Evolutionary conservation across 306 rosid genomes (phyloP).

Genomic region (Cucurbita ficifolia): DNA sequence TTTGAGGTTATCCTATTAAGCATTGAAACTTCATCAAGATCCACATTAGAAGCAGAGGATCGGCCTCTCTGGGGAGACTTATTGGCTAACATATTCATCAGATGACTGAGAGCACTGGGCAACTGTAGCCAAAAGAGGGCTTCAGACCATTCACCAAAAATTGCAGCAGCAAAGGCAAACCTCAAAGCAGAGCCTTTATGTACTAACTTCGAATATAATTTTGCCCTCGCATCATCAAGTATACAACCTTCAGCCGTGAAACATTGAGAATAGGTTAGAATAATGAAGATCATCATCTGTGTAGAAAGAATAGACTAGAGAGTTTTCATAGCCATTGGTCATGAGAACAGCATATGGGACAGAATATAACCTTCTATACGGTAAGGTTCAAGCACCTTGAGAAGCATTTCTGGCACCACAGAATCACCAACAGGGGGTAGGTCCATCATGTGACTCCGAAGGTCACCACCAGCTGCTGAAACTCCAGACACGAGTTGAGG

Average conservation of each 20-base stretch:
- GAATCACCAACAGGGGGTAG: conserved; percentile 69
- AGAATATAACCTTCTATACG: conserved; percentile 60
- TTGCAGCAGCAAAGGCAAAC: conserved; percentile 85
- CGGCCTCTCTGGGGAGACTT: conserved; percentile 40
- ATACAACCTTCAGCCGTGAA: conserved; percentile 52
- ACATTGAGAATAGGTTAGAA: conserved; percentile 15
- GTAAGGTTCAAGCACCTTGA: conserved; percentile 86
- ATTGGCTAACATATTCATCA: conserved; percentile 46
- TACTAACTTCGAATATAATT: conserved; percentile 71
- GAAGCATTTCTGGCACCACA: conserved; percentile 88
- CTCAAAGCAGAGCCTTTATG: conserved; percentile 66
- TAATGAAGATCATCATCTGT: conserved; percentile 5
- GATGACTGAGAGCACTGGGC: conserved; percentile 66
- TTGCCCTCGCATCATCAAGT: conserved; percentile 84
- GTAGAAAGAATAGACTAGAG: not conserved
- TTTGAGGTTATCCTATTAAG: conserved; percentile 68
- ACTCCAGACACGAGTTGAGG: conserved; percentile 73
- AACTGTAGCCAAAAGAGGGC: conserved; percentile 93
- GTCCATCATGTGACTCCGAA: conserved; percentile 66
- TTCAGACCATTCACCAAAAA: conserved; percentile 83
- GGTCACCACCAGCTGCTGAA: conserved; percentile 51
- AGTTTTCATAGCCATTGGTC: conserved; percentile 3
- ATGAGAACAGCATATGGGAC: conserved; percentile 6
- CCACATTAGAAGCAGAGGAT: conserved; percentile 24
- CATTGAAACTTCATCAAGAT: conserved; percentile 46